Evolutionary conservation across 2,329 filamentous ascomycete genomes (phyloP), one percentile per base, ranked within the genome.

Genomic region (Neopestalotiopsis clavispora): DNA sequence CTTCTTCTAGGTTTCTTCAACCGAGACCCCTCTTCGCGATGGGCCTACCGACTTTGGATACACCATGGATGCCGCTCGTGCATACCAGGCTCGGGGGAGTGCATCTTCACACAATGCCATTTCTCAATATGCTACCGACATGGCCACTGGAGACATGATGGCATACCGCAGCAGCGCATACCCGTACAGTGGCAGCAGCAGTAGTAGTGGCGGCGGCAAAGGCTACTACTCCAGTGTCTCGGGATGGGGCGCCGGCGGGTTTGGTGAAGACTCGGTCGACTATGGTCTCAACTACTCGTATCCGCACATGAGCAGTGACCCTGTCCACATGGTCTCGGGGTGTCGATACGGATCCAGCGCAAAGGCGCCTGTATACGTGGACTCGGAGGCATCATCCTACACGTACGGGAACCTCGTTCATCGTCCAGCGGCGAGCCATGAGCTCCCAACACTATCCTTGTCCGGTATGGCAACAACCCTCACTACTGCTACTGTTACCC

Each of bases 391-490:
- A 0, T 52, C 78, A 1, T 30, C 73, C 0, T 81, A 80, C 49
- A 75, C 76, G 3, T 83, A 82, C 67, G 72, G 73, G 4, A 77
- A 71, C 40, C 73, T 83, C n/a, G 76, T 80, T 7, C 81, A 81
- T 52, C 80, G 82, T 1, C 79, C 80, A 4, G 67, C 75, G 1
- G 71, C 73, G 20, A 73, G 49, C 58, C 74, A 74, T 52, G 81
- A 82, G 12, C 73, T 78, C 6, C 75, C 80, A 3, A 79, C 75
- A 57, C 82, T 84, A 70, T 82, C 81, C 6, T 76, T 84, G n/a
- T 80, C 81, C 0, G 76, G 77, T 56, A 81, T 83, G 67, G 81
- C 82, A 5, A 80, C 82, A 0, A 81, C 82, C 0, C 76, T 84
- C 0, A 82, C 82, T 0, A 75, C 34, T 38, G 34, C 34, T 38